Evolutionary conservation across 2,329 filamentous ascomycete genomes (phyloP).

Genomic region (Alternaria triticimaculans): DNA sequence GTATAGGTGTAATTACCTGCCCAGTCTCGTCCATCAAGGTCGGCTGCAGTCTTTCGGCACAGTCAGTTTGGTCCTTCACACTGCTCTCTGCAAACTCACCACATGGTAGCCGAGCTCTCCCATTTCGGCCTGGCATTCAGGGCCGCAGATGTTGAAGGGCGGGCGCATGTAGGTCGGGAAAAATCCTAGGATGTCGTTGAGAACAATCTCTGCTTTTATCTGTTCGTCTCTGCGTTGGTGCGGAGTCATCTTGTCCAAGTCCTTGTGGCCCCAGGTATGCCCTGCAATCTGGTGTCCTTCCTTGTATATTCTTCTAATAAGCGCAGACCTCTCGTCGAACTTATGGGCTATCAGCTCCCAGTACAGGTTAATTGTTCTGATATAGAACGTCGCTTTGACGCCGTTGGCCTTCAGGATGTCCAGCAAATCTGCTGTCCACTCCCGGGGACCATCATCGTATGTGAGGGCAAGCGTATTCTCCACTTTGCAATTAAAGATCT

Average conservation of each 20-base stretch:
- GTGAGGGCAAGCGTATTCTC: conserved; percentile 56
- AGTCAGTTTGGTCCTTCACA: neutral
- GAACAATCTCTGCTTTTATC: conserved; percentile 59
- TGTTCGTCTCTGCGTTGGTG: conserved; percentile 51
- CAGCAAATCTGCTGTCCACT: conserved; percentile 58
- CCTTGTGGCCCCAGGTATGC: conserved; percentile 54
- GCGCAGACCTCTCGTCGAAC: conserved; percentile 39
- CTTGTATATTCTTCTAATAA: conserved; percentile 56
- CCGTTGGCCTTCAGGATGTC: conserved; percentile 58
- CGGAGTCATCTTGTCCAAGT: neutral
- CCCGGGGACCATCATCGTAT: conserved; percentile 62
- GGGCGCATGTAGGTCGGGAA: conserved; percentile 61
- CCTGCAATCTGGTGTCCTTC: conserved; percentile 62
- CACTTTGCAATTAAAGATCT: conserved; percentile 28
- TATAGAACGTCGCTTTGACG: conserved; percentile 54
- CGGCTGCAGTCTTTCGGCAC: neutral
- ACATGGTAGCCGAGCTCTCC: conserved; percentile 58
- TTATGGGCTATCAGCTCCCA: conserved; percentile 53
- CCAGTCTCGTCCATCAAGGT: conserved; percentile 1
- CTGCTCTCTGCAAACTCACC: conserved; percentile 11
- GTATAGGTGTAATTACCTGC: conserved; percentile 1
- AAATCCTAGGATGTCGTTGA: conserved; percentile 54
- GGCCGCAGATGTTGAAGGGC: conserved; percentile 52
- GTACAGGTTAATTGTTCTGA: conserved; percentile 55
- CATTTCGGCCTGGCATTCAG: conserved; percentile 45